These are phyloP conservation scores for Trypanosoma congolense DNA, from an alignment of 208 protist genomes.

Conservation along the genomic window DNA sequence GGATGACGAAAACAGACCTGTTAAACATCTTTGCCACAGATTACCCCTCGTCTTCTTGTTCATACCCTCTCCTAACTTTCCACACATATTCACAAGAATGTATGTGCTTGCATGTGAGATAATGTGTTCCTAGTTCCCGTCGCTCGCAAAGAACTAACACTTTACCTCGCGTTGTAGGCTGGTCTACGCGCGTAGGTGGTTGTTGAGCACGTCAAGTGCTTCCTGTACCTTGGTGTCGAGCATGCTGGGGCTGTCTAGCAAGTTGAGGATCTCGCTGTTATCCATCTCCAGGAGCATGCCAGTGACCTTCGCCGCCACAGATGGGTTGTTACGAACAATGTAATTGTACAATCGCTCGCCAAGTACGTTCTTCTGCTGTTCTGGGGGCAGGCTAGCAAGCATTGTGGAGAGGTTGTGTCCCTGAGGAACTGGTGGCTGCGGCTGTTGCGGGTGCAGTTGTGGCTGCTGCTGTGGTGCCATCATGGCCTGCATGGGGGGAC, in stretches of 20 bases:
- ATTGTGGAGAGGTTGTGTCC: slow-evolving; percentile 64
- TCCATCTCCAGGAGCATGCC: slow-evolving; percentile 99
- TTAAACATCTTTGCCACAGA: no score
- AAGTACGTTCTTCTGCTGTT: slow-evolving; percentile 94
- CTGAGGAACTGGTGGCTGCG: slow-evolving; percentile 24
- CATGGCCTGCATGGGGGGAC: slow-evolving; percentile 62
- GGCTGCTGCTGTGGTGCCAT: slow-evolving; percentile 45
- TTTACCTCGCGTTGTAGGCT: background rate
- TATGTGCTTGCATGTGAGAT: no score
- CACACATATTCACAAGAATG: no score
- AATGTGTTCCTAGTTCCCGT: no score
- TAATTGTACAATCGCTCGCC: slow-evolving; percentile 96
- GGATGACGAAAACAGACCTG: no score
- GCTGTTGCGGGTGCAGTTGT: slow-evolving; percentile 16
- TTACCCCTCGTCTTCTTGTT: no score
- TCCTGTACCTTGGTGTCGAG: slow-evolving; percentile 96
- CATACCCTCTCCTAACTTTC: no score
- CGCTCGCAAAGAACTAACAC: background rate
- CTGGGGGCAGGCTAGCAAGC: slow-evolving; percentile 59
- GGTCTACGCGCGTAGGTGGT: slow-evolving; percentile 74
- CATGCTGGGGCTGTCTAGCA: slow-evolving; percentile 90
- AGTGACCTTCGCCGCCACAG: slow-evolving; percentile 96
- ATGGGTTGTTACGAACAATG: slow-evolving; percentile 84
- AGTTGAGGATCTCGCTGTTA: slow-evolving; percentile 92
- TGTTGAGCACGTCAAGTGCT: slow-evolving; percentile 93